phyloP scores from a whole-genome alignment of 257 asterid species.

The Henckelia pumila region DNA sequence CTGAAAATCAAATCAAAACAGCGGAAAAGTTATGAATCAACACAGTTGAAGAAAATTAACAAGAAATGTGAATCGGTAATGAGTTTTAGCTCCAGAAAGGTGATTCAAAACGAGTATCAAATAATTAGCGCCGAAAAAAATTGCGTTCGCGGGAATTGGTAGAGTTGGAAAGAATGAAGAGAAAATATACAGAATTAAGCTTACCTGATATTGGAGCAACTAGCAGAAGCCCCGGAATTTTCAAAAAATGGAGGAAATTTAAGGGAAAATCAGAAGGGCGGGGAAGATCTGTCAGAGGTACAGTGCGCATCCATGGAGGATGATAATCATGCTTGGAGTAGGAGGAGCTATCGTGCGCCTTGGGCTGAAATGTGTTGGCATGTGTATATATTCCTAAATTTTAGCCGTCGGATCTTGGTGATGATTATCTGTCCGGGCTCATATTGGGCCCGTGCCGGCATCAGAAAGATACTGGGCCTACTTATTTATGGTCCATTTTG shows the following conservation, averaged over 20 bases:
- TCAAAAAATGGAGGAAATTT: constrained; percentile 11
- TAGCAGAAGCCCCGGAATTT: constrained; percentile 1
- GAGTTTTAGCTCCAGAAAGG: constrained; percentile 11
- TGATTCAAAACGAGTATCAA: neutral
- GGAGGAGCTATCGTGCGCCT: constrained; percentile 40
- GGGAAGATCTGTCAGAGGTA: constrained; percentile 30
- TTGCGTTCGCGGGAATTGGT: neutral
- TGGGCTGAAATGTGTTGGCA: constrained; percentile 28
- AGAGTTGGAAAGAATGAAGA: constrained; percentile 8
- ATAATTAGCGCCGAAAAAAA: neutral
- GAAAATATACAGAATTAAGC: constrained; percentile 12
- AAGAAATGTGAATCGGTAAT: neutral
- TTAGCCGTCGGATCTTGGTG: neutral
- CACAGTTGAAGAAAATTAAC: constrained; percentile 7
- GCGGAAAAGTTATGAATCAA: neutral
- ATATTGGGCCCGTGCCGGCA: too few relatives aligned
- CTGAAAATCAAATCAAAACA: constrained; percentile 24
- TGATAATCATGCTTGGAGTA: constrained; percentile 25
- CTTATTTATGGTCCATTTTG: too few relatives aligned
- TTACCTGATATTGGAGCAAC: constrained; percentile 21
- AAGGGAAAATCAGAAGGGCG: constrained; percentile 26
- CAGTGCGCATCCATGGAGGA: constrained; percentile 39
- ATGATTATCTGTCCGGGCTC: too few relatives aligned
- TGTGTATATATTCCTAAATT: constrained; percentile 25
- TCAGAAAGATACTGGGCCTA: too few relatives aligned